Conservation (phyloP, 305 asterid genomes). For the Solanum hybrid region DNA sequence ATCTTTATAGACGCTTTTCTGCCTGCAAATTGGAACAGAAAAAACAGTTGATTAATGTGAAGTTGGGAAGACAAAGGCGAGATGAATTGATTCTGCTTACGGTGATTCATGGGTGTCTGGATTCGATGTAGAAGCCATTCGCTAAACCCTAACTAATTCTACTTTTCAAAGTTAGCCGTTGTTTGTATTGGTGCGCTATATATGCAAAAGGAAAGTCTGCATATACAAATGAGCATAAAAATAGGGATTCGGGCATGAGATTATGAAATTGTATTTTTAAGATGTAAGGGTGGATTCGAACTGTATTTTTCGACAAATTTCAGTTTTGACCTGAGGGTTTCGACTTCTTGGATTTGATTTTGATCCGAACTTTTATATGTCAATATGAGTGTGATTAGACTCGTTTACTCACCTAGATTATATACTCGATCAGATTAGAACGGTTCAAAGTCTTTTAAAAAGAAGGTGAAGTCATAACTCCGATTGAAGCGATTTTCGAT, state of each 20-base stretch:
- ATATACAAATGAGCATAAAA: neutral
- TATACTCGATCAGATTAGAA: neutral
- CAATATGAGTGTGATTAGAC: neutral
- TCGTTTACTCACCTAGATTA: neutral
- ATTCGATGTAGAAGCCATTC: conserved; percentile 6
- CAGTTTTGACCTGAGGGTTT: neutral
- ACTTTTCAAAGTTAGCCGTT: neutral
- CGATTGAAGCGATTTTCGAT: neutral
- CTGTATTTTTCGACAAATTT: neutral
- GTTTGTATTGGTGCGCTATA: neutral
- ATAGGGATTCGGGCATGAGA: neutral
- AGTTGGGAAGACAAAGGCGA: neutral
- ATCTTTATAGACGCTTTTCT: conserved; percentile 42
- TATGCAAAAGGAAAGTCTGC: neutral
- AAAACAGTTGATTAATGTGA: neutral
- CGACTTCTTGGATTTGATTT: neutral
- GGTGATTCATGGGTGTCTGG: conserved; percentile 3
- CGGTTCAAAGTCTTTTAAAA: neutral
- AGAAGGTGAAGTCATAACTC: neutral
- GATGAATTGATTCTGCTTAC: neutral
- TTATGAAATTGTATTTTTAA: neutral
- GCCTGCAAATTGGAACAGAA: conserved; percentile 18
- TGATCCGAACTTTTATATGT: neutral
- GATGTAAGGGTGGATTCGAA: neutral
- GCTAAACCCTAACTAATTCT: neutral